Evolutionary conservation across 495 filamentous ascomycete genomes (phyloP).

Genomic region (Rhizodiscina lignyota): DNA sequence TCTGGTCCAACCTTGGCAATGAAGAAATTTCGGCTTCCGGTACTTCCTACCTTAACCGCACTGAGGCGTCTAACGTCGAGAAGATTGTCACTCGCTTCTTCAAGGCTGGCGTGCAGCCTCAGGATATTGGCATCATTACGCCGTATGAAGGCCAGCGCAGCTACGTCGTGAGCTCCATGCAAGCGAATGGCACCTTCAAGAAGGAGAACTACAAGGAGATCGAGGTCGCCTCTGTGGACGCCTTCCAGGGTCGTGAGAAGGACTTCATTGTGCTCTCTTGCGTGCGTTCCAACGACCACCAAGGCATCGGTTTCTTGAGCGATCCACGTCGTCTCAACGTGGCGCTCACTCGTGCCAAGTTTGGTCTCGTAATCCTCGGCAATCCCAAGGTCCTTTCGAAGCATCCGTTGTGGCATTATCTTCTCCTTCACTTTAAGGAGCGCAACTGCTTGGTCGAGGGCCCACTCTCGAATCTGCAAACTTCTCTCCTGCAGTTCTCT

Average conservation of each 20-base stretch:
- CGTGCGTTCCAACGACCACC: slow-evolving; percentile 96
- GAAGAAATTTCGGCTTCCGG: slow-evolving; percentile 97
- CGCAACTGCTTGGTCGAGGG: slow-evolving; percentile 91
- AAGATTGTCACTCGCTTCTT: slow-evolving; percentile 98
- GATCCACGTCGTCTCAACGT: slow-evolving; percentile 97
- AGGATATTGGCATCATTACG: slow-evolving; percentile 92
- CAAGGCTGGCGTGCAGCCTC: slow-evolving; percentile 90
- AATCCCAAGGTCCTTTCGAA: slow-evolving; percentile 97
- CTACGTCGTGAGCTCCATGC: slow-evolving; percentile 98
- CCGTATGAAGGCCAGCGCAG: slow-evolving; percentile 97
- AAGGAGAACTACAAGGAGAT: slow-evolving; percentile 99
- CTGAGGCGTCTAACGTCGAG: slow-evolving; percentile 91
- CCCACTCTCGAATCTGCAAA: slow-evolving; percentile 88
- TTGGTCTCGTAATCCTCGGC: slow-evolving; percentile 85
- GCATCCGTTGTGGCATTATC: slow-evolving; percentile 94
- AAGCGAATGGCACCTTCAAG: slow-evolving; percentile 88
- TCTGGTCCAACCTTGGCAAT: slow-evolving; percentile 96
- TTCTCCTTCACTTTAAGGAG: slow-evolving; percentile 95
- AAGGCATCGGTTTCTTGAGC: slow-evolving; percentile 97
- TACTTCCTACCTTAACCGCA: slow-evolving; percentile 95
- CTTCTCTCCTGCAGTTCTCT: slow-evolving; percentile 88
- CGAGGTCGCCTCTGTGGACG: slow-evolving; percentile 95
- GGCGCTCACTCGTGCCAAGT: slow-evolving; percentile 94
- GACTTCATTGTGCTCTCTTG: slow-evolving; percentile 98
- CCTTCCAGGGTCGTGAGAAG: slow-evolving; percentile 98